phyloP scores from a whole-genome alignment of 1,139 yeast species.

The Debaryomyces singareniensis region DNA sequence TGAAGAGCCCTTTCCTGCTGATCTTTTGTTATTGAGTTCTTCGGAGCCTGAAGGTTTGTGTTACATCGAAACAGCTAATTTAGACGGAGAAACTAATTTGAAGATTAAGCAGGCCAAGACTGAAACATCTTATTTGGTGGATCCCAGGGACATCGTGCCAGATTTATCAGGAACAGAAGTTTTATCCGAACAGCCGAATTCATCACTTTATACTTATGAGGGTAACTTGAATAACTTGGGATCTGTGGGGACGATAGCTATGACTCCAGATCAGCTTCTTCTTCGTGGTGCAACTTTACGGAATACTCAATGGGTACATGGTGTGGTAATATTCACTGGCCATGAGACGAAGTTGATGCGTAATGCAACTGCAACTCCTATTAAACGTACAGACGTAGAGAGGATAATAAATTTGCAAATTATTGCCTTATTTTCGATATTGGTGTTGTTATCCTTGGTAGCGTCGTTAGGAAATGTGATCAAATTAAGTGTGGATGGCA shows the following conservation, averaged over 20 bases:
- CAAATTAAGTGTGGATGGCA: slow-evolving; percentile 50
- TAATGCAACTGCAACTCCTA: slow-evolving; percentile 97
- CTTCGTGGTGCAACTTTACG: slow-evolving; percentile 93
- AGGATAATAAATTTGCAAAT: slow-evolving; percentile 91
- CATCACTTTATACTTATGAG: slow-evolving; percentile 90
- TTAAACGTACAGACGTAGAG: slow-evolving; percentile 95
- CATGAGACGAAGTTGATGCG: slow-evolving; percentile 98
- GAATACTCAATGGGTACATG: slow-evolving; percentile 94
- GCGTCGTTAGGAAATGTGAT: slow-evolving; percentile 88
- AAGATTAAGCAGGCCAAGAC: slow-evolving; percentile 84
- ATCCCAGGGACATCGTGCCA: slow-evolving; percentile 52
- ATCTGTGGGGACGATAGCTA: slow-evolving; percentile 48
- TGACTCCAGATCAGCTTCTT: slow-evolving; percentile 85
- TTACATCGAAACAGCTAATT: slow-evolving; percentile 93
- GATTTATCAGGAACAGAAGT: slow-evolving; percentile 37
- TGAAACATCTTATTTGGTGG: slow-evolving; percentile 71
- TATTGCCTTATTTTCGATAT: slow-evolving; percentile 74
- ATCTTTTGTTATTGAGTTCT: slow-evolving; percentile 73
- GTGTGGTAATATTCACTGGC: slow-evolving; percentile 91
- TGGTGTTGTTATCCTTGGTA: slow-evolving; percentile 67
- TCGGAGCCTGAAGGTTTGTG: slow-evolving; percentile 98
- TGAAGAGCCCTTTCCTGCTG: slow-evolving; percentile 95
- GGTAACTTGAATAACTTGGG: slow-evolving; percentile 66
- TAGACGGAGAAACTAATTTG: slow-evolving; percentile 96
- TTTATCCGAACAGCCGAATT: slow-evolving; percentile 87